Evolutionary conservation across 805 yeast genomes (phyloP).

Genomic region (Candida ipomoeae): DNA sequence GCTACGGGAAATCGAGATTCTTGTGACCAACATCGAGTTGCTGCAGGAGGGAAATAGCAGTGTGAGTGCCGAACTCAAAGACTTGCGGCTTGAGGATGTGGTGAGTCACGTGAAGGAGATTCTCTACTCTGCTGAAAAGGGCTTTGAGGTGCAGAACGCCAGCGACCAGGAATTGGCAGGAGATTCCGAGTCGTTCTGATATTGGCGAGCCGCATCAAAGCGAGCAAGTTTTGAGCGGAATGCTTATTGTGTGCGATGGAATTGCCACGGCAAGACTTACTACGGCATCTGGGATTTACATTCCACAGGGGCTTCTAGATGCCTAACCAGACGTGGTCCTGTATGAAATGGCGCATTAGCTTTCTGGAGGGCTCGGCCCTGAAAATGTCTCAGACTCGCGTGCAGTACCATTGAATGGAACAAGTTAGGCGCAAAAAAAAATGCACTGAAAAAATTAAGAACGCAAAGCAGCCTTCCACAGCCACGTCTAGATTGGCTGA

Average conservation of each 20-base stretch:
- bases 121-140: conserved; percentile 77
- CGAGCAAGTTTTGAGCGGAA: background rate
- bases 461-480: background rate
- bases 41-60: conserved; percentile 11
- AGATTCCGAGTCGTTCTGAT: conserved; percentile 21
- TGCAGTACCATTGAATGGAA: background rate
- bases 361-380: conserved; percentile 1
- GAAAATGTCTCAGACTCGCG: background rate
- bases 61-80: conserved; percentile 39
- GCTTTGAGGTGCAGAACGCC: conserved; percentile 51
- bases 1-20: conserved; percentile 80
- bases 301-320: background rate
- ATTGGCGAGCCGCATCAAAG: background rate
- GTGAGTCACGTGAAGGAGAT: conserved; percentile 64
- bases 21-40: conserved; percentile 54
- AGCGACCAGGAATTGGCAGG: background rate
- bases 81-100: conserved; percentile 25
- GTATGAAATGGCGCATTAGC: background rate
- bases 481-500: background rate
- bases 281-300: background rate
- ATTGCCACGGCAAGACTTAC: background rate
- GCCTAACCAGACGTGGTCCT: background rate
- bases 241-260: background rate
- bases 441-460: conserved; percentile 1
- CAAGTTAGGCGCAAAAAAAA: conserved; percentile 1